Evolutionary conservation across 306 rosid genomes (phyloP), one percentile per base, ranked within the genome.

Genomic region (Cajanus cajan): DNA sequence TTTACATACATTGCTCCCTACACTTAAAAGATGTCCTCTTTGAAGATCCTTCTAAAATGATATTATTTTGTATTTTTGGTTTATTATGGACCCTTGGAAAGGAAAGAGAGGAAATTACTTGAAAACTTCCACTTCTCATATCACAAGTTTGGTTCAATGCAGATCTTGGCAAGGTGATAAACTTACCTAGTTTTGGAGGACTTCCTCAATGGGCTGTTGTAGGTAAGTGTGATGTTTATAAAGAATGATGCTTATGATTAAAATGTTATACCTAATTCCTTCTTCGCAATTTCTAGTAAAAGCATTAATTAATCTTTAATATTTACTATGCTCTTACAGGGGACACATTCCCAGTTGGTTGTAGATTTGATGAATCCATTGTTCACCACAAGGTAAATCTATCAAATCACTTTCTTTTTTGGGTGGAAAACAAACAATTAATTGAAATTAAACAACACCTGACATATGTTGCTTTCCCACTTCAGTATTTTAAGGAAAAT

Each of bases 171-270:
- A 93, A 93, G 82, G 96, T 93, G 85, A 91, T 93, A 84, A 85
- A 86, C 34, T 93, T 90, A 71, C 97, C 97, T n/a, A 67, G 83
- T 84, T 93, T 93, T 79, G 96, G 96, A 64, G 96, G 71, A 45
- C 97, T 90, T 79, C 97, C 96, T 79, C 97, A 93, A 68, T 93
- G 96, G 96, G 96, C 97, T 63, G 96, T 89, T 45, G 96, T 90
- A 18, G 97, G 96, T 89, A 74, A 54, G 63, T 52, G 15, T 67
- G 70, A 37, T 16, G 58, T 51, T 61, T 8, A 39, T 37, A 18
- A 7, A 14, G 13, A 45, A 34, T 6, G 18, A 19, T 24, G 44
- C 19, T 19, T 76, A 18, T 3, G 45, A 2, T 68, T 45, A 16
- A 40, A 37, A 78, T 52, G 18, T 45, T 4, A 12, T 24, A 57